Evolutionary conservation across 371 early-diverging fungal genomes (phyloP).

Genomic region (Mucor piriformis): DNA sequence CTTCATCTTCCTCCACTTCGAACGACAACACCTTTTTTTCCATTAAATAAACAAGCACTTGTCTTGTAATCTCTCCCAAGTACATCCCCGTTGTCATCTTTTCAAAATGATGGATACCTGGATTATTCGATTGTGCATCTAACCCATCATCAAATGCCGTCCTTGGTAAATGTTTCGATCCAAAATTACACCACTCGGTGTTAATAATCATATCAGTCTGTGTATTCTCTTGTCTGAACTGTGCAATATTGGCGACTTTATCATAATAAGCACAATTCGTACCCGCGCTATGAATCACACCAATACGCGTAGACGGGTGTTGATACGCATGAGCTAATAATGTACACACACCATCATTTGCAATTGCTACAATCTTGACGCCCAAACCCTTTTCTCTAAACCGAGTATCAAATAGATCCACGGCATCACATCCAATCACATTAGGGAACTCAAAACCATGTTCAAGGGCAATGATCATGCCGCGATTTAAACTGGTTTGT

Average conservation of each 20-base stretch:
- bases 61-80: conserved; percentile 88
- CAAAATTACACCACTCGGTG: conserved; percentile 86
- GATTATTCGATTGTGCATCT: conserved; percentile 76
- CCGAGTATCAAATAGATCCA: conserved; percentile 38
- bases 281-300: conserved; percentile 93
- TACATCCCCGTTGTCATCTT: conserved; percentile 95
- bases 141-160: conserved; percentile 80
- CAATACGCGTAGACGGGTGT: conserved; percentile 84
- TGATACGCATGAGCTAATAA: conserved; percentile 88
- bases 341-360: conserved; percentile 78
- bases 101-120: conserved; percentile 81
- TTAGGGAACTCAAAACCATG: conserved; percentile 52
- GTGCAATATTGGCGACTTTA: conserved; percentile 37
- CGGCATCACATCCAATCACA: conserved; percentile 44
- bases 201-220: conserved; percentile 81
- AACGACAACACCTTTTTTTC: conserved; percentile 68
- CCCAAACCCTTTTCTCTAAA: conserved; percentile 47
- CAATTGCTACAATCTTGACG: conserved; percentile 52
- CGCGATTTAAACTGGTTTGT: conserved; percentile 47
- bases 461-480: conserved; percentile 43
- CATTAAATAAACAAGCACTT: conserved; percentile 73
- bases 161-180: conserved; percentile 66
- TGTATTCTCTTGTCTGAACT: conserved; percentile 19
- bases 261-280: conserved; percentile 91
- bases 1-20: conserved; percentile 44